Evolutionary conservation across 805 yeast genomes (phyloP), one percentile per base, ranked within the genome.

Genomic region (Starmerella scarabaei): DNA sequence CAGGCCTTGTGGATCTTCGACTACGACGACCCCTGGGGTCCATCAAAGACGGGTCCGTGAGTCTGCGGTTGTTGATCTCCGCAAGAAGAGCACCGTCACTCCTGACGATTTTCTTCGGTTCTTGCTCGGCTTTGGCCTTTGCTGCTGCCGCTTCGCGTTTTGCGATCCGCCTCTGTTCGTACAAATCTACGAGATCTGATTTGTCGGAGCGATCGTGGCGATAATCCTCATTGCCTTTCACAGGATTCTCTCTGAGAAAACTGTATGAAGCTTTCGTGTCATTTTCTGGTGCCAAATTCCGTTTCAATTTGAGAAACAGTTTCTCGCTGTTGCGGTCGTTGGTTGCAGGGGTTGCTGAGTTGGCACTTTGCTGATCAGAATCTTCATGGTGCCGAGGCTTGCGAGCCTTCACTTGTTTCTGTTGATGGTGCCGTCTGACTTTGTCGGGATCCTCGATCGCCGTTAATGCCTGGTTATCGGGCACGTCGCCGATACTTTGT

Each of bases 221-320:
- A 23, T 47, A 47, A 34, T 47, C 50, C 32, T 47, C 50, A 3
- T 16, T 21, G 5, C 44, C 46, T 5, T 28, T 28, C 15, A 21
- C 21, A 1, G 42, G 40, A 8, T 41, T 32, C 21, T 47, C 42
- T 9, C 50, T 41, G 14, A 47, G 18, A 20, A 26, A 29, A 30
- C 50, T 47, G 33, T 19, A 20, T 20, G 26, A 5, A 12, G 17
- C 33, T 15, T 4, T 19, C 24, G 19, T 18, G n/a, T 5, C 21
- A 26, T 37, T 19, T 5, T 24, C 49, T 48, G 33, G 49, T 50
- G 24, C 57, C 58, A 38, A 54, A 47, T 20, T 42, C 19, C 38
- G 36, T 36, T 40, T 32, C n/a, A 41, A 27, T n/a, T 24, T 32
- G 3, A 42, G 16, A 24, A 28, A 40, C 24, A 42, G 42, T 32